Conservation (phyloP, 2,329 filamentous ascomycete genomes). For the Botrytis porri region DNA sequence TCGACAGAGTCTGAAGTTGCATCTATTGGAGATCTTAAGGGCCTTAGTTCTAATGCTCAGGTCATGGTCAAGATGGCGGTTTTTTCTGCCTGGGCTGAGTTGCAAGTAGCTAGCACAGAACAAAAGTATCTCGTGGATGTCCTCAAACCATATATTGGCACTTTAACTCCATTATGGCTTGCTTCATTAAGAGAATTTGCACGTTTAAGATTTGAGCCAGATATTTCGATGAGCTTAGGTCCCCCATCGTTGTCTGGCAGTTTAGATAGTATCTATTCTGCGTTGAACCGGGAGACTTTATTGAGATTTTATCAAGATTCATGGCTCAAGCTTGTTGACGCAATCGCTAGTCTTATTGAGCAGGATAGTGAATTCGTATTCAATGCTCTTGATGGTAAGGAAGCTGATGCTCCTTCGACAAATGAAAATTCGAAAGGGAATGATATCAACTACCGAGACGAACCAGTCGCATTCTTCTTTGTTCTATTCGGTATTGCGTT, state of each 20-base stretch:
- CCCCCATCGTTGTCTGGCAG: slow-evolving; percentile 79
- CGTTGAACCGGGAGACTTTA: slow-evolving; percentile 88
- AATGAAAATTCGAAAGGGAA: slow-evolving; percentile 57
- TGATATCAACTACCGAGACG: slow-evolving; percentile 96
- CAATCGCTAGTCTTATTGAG: slow-evolving; percentile 94
- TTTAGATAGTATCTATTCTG: slow-evolving; percentile 90
- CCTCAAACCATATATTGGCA: slow-evolving; percentile 84
- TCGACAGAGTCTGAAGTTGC: slow-evolving; percentile 76
- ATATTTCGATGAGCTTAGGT: slow-evolving; percentile 87
- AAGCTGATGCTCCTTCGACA: slow-evolving; percentile 43
- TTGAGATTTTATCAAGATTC: slow-evolving; percentile 95
- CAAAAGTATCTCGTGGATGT: slow-evolving; percentile 87
- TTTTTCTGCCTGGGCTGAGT: slow-evolving; percentile 93
- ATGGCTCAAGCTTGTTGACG: slow-evolving; percentile 95
- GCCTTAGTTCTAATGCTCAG: slow-evolving; percentile 90
- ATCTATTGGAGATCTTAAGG: slow-evolving; percentile 88
- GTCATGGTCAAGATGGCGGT: slow-evolving; percentile 99
- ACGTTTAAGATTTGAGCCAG: slow-evolving; percentile 88
- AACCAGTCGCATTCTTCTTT: slow-evolving; percentile 98
- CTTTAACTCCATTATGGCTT: slow-evolving; percentile 88
- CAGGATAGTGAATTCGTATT: slow-evolving; percentile 98
- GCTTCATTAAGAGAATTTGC: slow-evolving; percentile 92
- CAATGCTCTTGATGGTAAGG: slow-evolving; percentile 88
- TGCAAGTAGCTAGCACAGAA: slow-evolving; percentile 92
- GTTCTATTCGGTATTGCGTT: slow-evolving; percentile 96